These are phyloP conservation scores for Pleurotus pulmonarius DNA, from an alignment of 768 basidiomycete species.

Conservation along the genomic window DNA sequence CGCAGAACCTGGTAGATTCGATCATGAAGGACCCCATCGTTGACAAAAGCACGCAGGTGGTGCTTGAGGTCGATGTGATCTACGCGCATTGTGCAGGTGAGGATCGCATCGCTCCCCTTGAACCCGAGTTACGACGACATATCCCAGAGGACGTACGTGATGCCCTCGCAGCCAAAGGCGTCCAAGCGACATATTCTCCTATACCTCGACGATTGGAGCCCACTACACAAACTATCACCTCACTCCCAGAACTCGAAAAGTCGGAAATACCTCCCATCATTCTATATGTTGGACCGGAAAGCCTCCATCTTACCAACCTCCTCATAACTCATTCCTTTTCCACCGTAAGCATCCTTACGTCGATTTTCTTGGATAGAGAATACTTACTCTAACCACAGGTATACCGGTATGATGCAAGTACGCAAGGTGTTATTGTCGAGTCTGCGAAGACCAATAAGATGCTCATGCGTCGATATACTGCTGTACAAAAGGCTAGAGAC, in stretches of 20 bases:
- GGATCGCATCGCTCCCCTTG: slow-evolving; percentile 1
- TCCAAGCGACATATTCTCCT: slow-evolving; percentile 5
- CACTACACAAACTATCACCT: neutral
- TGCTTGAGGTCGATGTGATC: slow-evolving; percentile 74
- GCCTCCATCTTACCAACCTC: slow-evolving; percentile 77
- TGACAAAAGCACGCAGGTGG: slow-evolving; percentile 21
- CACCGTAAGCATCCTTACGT: slow-evolving; percentile 38
- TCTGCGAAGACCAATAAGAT: slow-evolving; percentile 73
- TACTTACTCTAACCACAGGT: slow-evolving; percentile 41
- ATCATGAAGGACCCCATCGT: neutral
- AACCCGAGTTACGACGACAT: neutral
- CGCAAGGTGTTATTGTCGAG: slow-evolving; percentile 45
- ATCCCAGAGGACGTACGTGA: slow-evolving; percentile 29
- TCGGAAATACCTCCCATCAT: slow-evolving; percentile 20
- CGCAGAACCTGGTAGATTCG: slow-evolving; percentile 27
- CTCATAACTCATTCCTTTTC: slow-evolving; percentile 75
- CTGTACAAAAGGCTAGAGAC: slow-evolving; percentile 83
- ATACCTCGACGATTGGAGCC: slow-evolving; percentile 3
- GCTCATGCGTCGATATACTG: slow-evolving; percentile 86
- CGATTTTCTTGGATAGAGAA: neutral
- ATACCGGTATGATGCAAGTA: slow-evolving; percentile 69
- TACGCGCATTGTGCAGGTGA: slow-evolving; percentile 68
- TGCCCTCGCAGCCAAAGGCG: slow-evolving; percentile 22
- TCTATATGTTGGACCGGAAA: slow-evolving; percentile 73
- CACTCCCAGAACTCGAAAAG: neutral